phyloP scores from a whole-genome alignment of 1,139 yeast genomes.

The Entelexis sorbosivorans region DNA sequence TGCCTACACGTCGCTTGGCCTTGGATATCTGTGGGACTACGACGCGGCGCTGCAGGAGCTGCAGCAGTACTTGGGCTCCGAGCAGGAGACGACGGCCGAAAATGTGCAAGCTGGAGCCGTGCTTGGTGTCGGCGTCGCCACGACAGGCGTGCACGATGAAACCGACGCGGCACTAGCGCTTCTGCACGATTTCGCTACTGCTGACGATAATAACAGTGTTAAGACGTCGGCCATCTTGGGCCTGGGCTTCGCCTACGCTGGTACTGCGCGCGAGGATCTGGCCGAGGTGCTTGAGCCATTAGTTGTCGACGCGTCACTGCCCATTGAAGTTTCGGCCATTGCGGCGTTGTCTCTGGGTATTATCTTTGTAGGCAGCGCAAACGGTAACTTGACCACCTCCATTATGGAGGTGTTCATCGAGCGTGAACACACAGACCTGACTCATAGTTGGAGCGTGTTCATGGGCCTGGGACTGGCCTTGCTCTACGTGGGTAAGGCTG shows the following conservation, averaged over 20 bases:
- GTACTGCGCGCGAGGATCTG: constrained; percentile 79
- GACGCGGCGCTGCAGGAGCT: constrained; percentile 80
- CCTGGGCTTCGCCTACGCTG: constrained; percentile 90
- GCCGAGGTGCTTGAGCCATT: constrained; percentile 70
- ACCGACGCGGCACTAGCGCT: constrained; percentile 86
- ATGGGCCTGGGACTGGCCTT: constrained; percentile 88
- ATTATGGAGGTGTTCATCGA: constrained; percentile 84
- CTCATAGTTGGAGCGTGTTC: constrained; percentile 79
- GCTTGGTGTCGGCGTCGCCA: constrained; percentile 90
- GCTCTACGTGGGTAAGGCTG: constrained; percentile 87
- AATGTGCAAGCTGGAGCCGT: constrained; percentile 77
- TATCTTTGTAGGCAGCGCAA: constrained; percentile 89
- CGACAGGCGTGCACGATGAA: constrained; percentile 90
- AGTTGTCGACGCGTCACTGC: constrained; percentile 63
- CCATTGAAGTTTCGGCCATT: constrained; percentile 70
- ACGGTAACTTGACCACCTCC: constrained; percentile 86
- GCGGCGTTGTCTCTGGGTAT: constrained; percentile 92
- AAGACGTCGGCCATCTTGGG: constrained; percentile 66
- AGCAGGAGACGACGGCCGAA: constrained; percentile 45
- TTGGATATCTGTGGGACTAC: constrained; percentile 84
- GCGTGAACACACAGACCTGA: constrained; percentile 63
- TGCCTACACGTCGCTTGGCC: constrained; percentile 85
- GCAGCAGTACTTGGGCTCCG: constrained; percentile 79
- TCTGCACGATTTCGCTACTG: constrained; percentile 52
- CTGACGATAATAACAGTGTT: constrained; percentile 28